Percentiles rank a stretch among this genome's conserved stretches.
Evolutionary conservation across 352 stramenopile genomes (phyloP).

Genomic region (Globisporangium spinosum): DNA sequence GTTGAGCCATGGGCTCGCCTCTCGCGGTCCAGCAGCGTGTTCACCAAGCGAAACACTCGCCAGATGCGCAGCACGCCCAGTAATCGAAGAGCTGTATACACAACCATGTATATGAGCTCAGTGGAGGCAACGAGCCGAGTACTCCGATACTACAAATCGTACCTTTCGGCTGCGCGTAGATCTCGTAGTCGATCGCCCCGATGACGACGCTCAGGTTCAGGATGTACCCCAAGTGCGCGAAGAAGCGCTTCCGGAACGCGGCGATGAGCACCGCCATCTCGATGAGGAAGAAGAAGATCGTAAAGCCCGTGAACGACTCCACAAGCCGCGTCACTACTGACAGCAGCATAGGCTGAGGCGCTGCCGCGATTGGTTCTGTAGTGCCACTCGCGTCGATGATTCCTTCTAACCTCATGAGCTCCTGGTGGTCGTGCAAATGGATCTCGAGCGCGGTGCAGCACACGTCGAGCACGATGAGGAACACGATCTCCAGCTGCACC

Average conservation of each 20-base stretch:
- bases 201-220: conserved; percentile 41
- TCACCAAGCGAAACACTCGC: conserved; percentile 54
- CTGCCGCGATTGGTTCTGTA: neutral
- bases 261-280: conserved; percentile 41
- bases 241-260: conserved; percentile 46
- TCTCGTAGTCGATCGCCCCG: conserved; percentile 32
- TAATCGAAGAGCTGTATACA: conserved; percentile 34
- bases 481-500: conserved; percentile 41
- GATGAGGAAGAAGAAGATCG: conserved; percentile 54
- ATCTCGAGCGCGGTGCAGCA: conserved; percentile 32
- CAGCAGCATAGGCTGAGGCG: neutral
- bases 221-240: conserved; percentile 56
- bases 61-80: conserved; percentile 55
- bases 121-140: neutral
- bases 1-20: conserved; percentile 37
- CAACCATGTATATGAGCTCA: neutral
- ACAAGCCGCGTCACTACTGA: conserved; percentile 30
- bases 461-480: conserved; percentile 52
- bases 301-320: conserved; percentile 58
- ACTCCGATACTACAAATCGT: neutral
- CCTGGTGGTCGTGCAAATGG: conserved; percentile 31
- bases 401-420: conserved; percentile 21
- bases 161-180: conserved; percentile 60
- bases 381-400: neutral
- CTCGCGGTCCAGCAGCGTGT: conserved; percentile 47